These are phyloP conservation scores for Apocynum venetum DNA, from an alignment of 257 asterid species.

Conservation along the genomic window DNA sequence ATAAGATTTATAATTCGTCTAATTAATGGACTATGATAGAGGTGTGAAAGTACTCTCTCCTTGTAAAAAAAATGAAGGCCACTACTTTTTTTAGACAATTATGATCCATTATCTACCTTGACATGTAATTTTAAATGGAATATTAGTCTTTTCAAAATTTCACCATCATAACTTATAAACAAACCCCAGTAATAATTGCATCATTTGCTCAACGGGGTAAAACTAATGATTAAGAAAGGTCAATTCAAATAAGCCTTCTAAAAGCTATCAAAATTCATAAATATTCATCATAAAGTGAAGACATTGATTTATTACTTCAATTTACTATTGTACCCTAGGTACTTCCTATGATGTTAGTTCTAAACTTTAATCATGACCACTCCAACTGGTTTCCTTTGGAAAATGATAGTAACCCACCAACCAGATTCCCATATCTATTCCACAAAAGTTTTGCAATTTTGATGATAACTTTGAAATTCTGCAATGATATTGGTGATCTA, in stretches of 20 bases:
- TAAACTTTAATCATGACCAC: neutral
- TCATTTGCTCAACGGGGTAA: neutral
- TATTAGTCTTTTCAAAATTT: too few relatives aligned
- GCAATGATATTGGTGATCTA: neutral
- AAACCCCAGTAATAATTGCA: neutral
- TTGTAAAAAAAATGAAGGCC: too few relatives aligned
- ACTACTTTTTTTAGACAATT: too few relatives aligned
- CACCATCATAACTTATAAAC: too few relatives aligned
- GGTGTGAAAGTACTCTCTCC: too few relatives aligned
- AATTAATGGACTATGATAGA: too few relatives aligned
- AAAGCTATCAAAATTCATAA: neutral
- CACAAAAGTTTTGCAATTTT: neutral
- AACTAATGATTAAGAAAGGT: neutral
- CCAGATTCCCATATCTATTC: neutral
- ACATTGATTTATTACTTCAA: too few relatives aligned
- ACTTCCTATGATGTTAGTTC: neutral
- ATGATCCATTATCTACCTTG: too few relatives aligned
- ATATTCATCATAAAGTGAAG: neutral
- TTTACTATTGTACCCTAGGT: too few relatives aligned
- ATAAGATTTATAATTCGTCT: too few relatives aligned
- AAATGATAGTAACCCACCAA: constrained; percentile 8
- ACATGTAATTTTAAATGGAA: too few relatives aligned
- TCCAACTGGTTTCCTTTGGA: neutral
- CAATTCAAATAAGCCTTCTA: neutral
- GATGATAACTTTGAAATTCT: neutral